These are phyloP conservation scores for Cnidoscolus chayamansa DNA, from an alignment of 441 rosid species.

Conservation along the genomic window DNA sequence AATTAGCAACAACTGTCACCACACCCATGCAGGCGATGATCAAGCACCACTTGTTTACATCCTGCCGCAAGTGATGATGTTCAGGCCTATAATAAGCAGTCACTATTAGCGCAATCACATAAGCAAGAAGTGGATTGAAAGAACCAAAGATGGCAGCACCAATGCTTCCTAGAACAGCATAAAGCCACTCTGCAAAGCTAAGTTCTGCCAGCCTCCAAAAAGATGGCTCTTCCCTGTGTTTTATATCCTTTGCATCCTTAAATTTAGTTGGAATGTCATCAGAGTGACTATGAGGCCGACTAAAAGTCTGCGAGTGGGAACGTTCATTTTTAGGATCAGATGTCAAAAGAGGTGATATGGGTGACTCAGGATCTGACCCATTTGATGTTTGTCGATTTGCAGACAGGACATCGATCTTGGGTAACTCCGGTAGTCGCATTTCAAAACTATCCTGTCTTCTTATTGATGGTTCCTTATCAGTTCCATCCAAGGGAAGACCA, in stretches of 20 bases:
- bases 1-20: constrained; percentile 93
- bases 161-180: constrained; percentile 90
- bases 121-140: constrained; percentile 96
- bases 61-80: constrained; percentile 49
- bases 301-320: constrained; percentile 95
- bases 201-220: constrained; percentile 92
- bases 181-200: constrained; percentile 96
- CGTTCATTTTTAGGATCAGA: constrained; percentile 98
- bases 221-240: constrained; percentile 64
- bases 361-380: constrained; percentile 94
- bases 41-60: constrained; percentile 95
- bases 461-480: constrained; percentile 74
- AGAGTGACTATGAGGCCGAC: constrained; percentile 74
- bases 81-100: constrained; percentile 58
- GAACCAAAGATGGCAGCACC: constrained; percentile 99
- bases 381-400: constrained; percentile 58
- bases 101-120: constrained; percentile 81
- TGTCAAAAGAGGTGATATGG: constrained; percentile 91
- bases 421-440: constrained; percentile 85
- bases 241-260: constrained; percentile 49
- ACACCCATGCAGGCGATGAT: constrained; percentile 93
- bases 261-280: constrained; percentile 50
- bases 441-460: constrained; percentile 94
- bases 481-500: constrained; percentile 52
- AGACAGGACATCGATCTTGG: constrained; percentile 79